Base-by-base conservation (phyloP, 768 basidiomycete genomes). In the Xerocomus spinulosus region DNA sequence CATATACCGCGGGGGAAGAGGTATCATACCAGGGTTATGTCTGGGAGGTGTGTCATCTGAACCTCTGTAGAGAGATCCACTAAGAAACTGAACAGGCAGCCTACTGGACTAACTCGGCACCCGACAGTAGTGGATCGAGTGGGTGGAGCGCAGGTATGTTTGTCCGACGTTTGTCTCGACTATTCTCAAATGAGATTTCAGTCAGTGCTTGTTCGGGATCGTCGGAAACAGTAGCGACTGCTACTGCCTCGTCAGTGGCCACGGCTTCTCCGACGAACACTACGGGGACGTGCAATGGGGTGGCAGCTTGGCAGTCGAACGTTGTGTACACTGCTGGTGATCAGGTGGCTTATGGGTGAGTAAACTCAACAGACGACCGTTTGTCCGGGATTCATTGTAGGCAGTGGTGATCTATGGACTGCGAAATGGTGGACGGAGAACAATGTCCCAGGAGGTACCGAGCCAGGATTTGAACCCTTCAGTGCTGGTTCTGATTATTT, bases 341-440 rank as follows among this genome's bases (percentile, higher is more conserved):
- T 13, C 63, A 78, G 61, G 79, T 73, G 21, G 70, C 73, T 14
- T 84, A 73, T 58, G 70, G 66, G 80, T 81, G 58, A 59, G 72
- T 64, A 41, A 21, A 21, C 25, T 20, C 18, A n/a, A 6, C 9
- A 32, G n/a, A 29, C 29, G 32, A 38, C 25, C 18, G 20, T 17
- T 38, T 48, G 29, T 50, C 45, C 35, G 48, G 21, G 40, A 36
- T 30, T 23, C 36, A 54, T 21, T n/a, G 18, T 15, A 9, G 41
- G 26, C 29, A 56, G 58, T 38, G 54, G 48, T 8, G 17, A 72
- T 50, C 61, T 71, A 35, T 76, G 71, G 72, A 75, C 73, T 12
- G 80, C 82, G 3, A 73, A 78, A 46, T 83, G 78, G 77, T 83
- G 83, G 81, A 76, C 80, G 15, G 66, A 84, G 59, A 72, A 70